phyloP scores from a whole-genome alignment of 805 yeast genomes.

The Metschnikowia peoriensis region DNA sequence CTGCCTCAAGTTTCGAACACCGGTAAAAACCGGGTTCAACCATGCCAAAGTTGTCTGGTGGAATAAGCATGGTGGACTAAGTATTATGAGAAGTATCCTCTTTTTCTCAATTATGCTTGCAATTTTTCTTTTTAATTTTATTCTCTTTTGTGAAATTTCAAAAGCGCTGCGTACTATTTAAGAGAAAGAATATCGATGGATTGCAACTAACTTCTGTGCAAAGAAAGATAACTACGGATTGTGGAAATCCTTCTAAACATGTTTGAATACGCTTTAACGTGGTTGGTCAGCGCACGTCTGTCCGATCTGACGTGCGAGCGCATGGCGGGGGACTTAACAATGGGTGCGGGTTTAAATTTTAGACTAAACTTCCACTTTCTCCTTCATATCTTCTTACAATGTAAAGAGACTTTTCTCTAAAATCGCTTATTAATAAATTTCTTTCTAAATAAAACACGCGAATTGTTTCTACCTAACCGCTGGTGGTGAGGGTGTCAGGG shows the following conservation, averaged over 20 bases:
- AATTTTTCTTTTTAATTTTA: too few species aligned
- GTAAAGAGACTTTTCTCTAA: neutral
- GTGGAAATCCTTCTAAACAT: too few species aligned
- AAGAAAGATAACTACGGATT: too few species aligned
- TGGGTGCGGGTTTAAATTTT: too few species aligned
- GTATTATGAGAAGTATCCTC: neutral
- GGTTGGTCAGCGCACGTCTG: neutral
- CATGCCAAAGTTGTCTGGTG: constrained; percentile 89
- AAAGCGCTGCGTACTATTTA: neutral
- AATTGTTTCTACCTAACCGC: constrained; percentile 8
- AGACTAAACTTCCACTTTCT: too few species aligned
- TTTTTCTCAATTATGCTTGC: neutral
- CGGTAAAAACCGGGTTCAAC: constrained; percentile 86
- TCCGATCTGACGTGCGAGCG: too few species aligned
- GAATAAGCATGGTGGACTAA: constrained; percentile 62
- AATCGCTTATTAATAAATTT: neutral
- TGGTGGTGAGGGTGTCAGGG: constrained; percentile 46
- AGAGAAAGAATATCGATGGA: neutral
- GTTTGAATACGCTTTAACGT: too few species aligned
- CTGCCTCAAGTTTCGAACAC: constrained; percentile 73
- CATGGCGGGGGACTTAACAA: too few species aligned
- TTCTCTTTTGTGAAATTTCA: neutral
- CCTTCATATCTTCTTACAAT: too few species aligned
- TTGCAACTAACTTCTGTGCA: neutral
- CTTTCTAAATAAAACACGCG: neutral